Percentiles rank a stretch among this genome's conserved stretches.
phyloP scores from a whole-genome alignment of 805 yeast species.

The Metschnikowia aberdeeniae region DNA sequence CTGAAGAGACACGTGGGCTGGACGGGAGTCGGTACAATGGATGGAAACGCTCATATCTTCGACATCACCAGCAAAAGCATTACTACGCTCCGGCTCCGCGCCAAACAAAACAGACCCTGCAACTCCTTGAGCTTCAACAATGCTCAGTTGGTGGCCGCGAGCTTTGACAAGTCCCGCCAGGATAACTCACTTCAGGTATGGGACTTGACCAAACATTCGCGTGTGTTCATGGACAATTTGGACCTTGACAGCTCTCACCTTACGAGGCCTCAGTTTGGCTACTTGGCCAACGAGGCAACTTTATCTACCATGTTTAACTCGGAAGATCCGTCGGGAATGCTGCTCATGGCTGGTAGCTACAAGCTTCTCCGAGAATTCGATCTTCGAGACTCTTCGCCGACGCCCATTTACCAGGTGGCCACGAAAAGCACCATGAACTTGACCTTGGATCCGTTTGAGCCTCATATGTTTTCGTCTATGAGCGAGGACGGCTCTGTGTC shows the following conservation, averaged over 20 bases:
- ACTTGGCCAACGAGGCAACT: constrained; percentile 70
- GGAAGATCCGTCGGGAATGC: constrained; percentile 16
- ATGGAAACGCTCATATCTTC: constrained; percentile 61
- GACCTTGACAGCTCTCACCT: constrained; percentile 45
- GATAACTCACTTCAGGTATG: constrained; percentile 76
- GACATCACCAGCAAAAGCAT: constrained; percentile 46
- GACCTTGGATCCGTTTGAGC: constrained; percentile 63
- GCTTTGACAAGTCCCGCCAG: constrained; percentile 72
- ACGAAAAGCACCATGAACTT: constrained; percentile 70
- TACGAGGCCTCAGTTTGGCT: constrained; percentile 51
- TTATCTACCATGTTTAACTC: constrained; percentile 58
- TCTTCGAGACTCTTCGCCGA: constrained; percentile 46
- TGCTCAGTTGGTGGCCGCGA: constrained; percentile 65
- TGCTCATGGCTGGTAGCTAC: constrained; percentile 67
- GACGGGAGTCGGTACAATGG: constrained; percentile 69
- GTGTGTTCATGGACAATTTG: constrained; percentile 17
- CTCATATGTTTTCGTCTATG: constrained; percentile 64
- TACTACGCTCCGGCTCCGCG: constrained; percentile 43
- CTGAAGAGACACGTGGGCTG: constrained; percentile 53
- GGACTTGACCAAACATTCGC: constrained; percentile 64
- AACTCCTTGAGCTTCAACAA: constrained; percentile 68
- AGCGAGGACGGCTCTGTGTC: constrained; percentile 84
- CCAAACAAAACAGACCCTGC: constrained; percentile 70
- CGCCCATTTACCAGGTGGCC: constrained; percentile 69
- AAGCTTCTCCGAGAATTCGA: constrained; percentile 78